Conservation (phyloP, 1,284 basidiomycete species). For the Cystobasidium sp. region DNA sequence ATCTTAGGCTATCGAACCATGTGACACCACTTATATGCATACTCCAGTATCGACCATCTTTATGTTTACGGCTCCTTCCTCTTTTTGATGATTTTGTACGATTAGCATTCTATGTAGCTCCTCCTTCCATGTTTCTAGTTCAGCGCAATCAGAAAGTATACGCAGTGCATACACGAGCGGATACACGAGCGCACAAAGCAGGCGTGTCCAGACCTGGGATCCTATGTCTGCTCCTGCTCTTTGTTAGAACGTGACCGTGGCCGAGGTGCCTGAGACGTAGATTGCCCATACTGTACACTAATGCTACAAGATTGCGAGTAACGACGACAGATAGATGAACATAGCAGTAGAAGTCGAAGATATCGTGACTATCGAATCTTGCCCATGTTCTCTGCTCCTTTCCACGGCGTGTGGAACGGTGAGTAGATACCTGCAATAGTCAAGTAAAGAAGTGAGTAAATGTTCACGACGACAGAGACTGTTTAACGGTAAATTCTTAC, state of each 20-base stretch:
- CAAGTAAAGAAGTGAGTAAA: neutral
- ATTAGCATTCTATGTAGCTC: no score
- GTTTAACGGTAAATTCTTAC: constrained; percentile 65
- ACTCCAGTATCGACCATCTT: neutral
- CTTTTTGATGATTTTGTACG: no score
- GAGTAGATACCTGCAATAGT: constrained; percentile 33
- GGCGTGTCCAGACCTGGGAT: no score
- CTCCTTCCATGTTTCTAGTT: no score
- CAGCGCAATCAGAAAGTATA: no score
- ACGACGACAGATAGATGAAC: constrained; percentile 1
- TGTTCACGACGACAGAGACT: neutral
- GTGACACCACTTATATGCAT: neutral
- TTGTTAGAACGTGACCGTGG: no score
- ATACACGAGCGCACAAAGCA: no score
- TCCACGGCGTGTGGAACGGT: constrained; percentile 33
- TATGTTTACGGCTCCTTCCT: no score
- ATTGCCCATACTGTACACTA: constrained; percentile 12
- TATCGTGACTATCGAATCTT: constrained; percentile 3
- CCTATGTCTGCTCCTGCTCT: no score
- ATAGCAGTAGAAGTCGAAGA: neutral
- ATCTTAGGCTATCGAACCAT: neutral
- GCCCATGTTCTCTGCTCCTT: constrained; percentile 40
- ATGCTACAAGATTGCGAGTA: constrained; percentile 20
- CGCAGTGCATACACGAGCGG: no score
- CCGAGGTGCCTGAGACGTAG: neutral